Percentiles rank a stretch among this genome's conserved stretches.
Evolutionary conservation across 768 basidiomycete genomes (phyloP).

Genomic region (Pulveroboletus sp.): DNA sequence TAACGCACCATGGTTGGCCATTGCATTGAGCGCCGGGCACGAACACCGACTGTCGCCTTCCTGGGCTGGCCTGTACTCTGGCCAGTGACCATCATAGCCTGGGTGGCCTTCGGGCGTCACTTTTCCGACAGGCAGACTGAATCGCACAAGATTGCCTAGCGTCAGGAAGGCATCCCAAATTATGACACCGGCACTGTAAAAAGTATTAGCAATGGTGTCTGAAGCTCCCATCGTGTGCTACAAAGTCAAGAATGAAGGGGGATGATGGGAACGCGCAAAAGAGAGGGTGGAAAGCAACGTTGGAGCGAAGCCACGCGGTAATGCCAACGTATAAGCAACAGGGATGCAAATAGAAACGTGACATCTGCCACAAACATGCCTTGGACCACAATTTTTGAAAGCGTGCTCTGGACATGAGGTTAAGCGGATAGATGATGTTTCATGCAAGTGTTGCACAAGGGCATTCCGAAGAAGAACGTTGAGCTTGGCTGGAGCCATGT

Average conservation of each 20-base stretch:
- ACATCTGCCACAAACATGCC: too few relatives aligned
- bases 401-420: too few relatives aligned
- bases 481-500: too few relatives aligned
- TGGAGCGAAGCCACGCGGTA: not conserved
- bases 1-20: conserved; percentile 77
- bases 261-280: conserved; percentile 22
- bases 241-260: not conserved
- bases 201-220: conserved; percentile 1
- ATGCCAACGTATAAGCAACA: conserved; percentile 6
- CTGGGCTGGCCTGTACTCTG: conserved; percentile 53
- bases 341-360: not conserved
- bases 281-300: not conserved
- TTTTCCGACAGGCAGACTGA: conserved; percentile 37
- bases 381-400: too few relatives aligned
- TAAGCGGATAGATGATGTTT: too few relatives aligned
- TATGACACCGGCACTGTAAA: conserved; percentile 8
- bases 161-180: conserved; percentile 21
- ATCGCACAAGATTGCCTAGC: conserved; percentile 16
- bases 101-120: conserved; percentile 53
- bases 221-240: conserved; percentile 13
- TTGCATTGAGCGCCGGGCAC: conserved; percentile 72
- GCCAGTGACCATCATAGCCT: conserved; percentile 64
- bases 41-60: conserved; percentile 66
- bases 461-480: too few relatives aligned
- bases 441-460: too few relatives aligned